Evolutionary conservation across 1,284 basidiomycete species (phyloP).

Genomic region (Cryptococcus deneoformans): DNA sequence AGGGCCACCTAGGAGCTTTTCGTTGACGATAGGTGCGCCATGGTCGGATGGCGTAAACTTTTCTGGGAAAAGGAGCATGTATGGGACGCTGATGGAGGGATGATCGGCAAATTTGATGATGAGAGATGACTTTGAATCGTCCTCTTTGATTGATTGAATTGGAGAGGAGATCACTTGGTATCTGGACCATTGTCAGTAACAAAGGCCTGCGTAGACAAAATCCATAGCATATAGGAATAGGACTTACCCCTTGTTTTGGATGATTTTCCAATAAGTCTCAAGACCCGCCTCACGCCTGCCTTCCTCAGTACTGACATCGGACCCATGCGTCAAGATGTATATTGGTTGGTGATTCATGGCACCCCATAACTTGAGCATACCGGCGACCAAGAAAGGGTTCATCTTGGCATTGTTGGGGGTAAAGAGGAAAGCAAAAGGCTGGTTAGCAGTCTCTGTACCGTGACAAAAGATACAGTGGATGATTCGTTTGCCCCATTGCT

Average conservation of each 20-base stretch:
- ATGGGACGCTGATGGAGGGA: conserved; percentile 13
- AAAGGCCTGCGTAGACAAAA: neutral
- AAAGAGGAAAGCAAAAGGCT: conserved; percentile 28
- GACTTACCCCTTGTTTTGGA: conserved; percentile 21
- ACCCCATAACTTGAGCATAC: conserved; percentile 25
- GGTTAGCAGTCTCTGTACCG: conserved; percentile 29
- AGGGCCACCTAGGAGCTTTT: conserved; percentile 1
- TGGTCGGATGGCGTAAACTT: conserved; percentile 9
- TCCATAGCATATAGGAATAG: too few species aligned
- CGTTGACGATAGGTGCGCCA: conserved; percentile 8
- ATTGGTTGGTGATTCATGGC: conserved; percentile 13
- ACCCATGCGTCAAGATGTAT: conserved; percentile 28
- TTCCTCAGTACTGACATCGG: conserved; percentile 16
- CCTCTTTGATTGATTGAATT: conserved; percentile 11
- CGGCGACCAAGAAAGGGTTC: conserved; percentile 17
- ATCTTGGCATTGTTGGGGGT: conserved; percentile 8
- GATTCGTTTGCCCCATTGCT: conserved; percentile 27
- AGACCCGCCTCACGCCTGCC: conserved; percentile 19
- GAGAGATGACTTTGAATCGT: neutral
- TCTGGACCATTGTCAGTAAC: neutral
- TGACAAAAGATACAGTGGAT: conserved; percentile 39
- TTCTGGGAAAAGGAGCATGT: conserved; percentile 23
- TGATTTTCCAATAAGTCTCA: conserved; percentile 6
- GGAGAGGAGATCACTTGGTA: conserved; percentile 16
- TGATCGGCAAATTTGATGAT: conserved; percentile 11